Evolutionary conservation across 2,329 filamentous ascomycete species (phyloP).

Genomic region (Penicillium sp.): DNA sequence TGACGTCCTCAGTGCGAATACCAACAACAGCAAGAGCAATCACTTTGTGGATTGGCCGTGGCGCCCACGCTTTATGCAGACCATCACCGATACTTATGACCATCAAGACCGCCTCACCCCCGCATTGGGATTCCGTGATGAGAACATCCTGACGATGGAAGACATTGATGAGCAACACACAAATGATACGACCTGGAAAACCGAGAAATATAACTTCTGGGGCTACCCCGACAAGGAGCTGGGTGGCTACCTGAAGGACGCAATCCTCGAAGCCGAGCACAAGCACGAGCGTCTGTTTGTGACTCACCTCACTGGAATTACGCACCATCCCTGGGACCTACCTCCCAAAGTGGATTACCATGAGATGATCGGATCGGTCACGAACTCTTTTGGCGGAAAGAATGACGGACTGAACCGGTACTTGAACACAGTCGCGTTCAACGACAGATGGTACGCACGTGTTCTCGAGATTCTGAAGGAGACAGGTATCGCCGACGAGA

Average conservation of each 20-base stretch:
- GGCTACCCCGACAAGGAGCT: conserved; percentile 26
- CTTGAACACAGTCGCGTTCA: conserved; percentile 28
- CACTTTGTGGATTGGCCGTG: conserved; percentile 28
- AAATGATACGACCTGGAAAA: conserved; percentile 18
- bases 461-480: conserved; percentile 28
- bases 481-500: conserved; percentile 29
- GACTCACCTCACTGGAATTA: conserved; percentile 28
- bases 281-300: conserved; percentile 29
- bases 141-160: conserved; percentile 21
- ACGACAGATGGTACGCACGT: conserved; percentile 27
- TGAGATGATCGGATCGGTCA: conserved; percentile 13
- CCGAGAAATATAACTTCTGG: conserved; percentile 22
- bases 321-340: conserved; percentile 27
- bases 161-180: conserved; percentile 17
- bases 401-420: conserved; percentile 27
- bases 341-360: conserved; percentile 23
- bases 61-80: conserved; percentile 30
- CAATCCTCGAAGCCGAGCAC: conserved; percentile 25
- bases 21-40: conserved; percentile 16
- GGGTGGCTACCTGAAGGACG: conserved; percentile 26
- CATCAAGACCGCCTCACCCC: conserved; percentile 27
- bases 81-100: conserved; percentile 29
- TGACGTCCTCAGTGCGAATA: conserved; percentile 18
- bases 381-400: conserved; percentile 7
- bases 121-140: conserved; percentile 21